Base-by-base conservation (phyloP, 2,329 filamentous ascomycete species). In the Bipolaris sorokiniana region DNA sequence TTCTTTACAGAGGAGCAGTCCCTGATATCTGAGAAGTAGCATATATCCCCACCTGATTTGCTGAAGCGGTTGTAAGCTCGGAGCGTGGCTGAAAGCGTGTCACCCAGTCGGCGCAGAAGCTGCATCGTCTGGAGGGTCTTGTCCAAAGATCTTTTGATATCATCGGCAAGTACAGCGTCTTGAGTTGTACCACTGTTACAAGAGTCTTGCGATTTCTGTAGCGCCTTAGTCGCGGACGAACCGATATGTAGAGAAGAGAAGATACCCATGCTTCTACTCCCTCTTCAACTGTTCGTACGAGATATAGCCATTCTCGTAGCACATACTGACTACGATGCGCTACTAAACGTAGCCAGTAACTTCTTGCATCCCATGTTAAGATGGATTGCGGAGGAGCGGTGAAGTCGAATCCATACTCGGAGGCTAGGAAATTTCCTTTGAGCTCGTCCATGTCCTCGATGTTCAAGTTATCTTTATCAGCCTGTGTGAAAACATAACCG, bases 1-100 rank as follows among this genome's bases (percentile, higher is more conserved):
- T 54, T 45, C 2, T 54, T 22, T 10, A 28, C n/a, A 36, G 18
- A 23, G 0, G 20, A 9, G 1, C 16, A 7, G 6, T 54, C 52
- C 0, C 26, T 13, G 7, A 65, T 51, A 10, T 63, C 56, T 1
- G 40, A 46, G 38, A 68, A 66, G 36, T 65, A 68, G 26, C 38
- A 23, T 0, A 13, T 42, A 28, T 61, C 62, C 5, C 62, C 62
- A n/a, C n/a, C 23, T 16, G 38, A 31, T 34, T 26, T 38, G 16
- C n/a, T n/a, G 23, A 64, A 65, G 18, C 38, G 13, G 5, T 33
- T 45, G 31, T 51, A 51, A 2, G 50, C 48, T 28, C 44, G 18
- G 5, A 56, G 37, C 2, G 56, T 61, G 3, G 20, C 34, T 2
- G 58, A 59, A 3, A 62, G 28, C 1, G 20, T 3, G 2, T 59